Evolutionary conservation across 805 yeast species (phyloP).

Genomic region (Clavispora carvajalis): DNA sequence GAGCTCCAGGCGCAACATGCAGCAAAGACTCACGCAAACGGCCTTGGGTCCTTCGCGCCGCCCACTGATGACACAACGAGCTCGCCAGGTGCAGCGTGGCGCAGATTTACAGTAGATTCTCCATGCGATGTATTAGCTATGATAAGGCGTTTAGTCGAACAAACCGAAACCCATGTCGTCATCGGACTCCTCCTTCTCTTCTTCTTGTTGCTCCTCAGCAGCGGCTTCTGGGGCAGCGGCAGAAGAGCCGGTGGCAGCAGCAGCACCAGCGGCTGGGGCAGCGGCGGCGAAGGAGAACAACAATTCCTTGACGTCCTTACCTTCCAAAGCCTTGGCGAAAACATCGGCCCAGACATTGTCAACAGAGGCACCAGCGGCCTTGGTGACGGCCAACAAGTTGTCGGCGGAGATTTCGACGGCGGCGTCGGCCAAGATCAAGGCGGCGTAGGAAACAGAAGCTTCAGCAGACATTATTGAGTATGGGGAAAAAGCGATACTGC

Average conservation of each 20-base stretch:
- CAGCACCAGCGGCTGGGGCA: slow-evolving; percentile 37
- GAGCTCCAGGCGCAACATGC: no score
- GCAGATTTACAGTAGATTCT: no score
- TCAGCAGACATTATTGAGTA: slow-evolving; percentile 70
- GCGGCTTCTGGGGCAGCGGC: slow-evolving; percentile 47
- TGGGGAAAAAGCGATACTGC: not conserved
- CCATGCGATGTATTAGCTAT: slow-evolving; percentile 10
- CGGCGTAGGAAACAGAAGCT: slow-evolving; percentile 95
- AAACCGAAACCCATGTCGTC: slow-evolving; percentile 30
- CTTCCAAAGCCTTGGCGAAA: slow-evolving; percentile 82
- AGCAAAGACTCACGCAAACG: no score
- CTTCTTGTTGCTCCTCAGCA: slow-evolving; percentile 22
- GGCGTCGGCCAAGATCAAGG: slow-evolving; percentile 96
- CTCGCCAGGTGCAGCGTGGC: no score
- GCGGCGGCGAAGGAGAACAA: slow-evolving; percentile 50
- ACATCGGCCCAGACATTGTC: slow-evolving; percentile 83
- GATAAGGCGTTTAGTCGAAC: slow-evolving; percentile 20
- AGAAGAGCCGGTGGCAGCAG: slow-evolving; percentile 30
- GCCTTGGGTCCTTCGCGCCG: no score
- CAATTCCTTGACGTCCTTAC: slow-evolving; percentile 78
- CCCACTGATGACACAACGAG: no score
- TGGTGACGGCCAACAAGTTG: slow-evolving; percentile 70
- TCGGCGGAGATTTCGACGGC: slow-evolving; percentile 89
- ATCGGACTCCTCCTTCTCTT: slow-evolving; percentile 18
- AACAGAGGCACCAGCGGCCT: slow-evolving; percentile 79